Base-by-base conservation (phyloP, 495 filamentous ascomycete species). In the Aspergillus biplanus region DNA sequence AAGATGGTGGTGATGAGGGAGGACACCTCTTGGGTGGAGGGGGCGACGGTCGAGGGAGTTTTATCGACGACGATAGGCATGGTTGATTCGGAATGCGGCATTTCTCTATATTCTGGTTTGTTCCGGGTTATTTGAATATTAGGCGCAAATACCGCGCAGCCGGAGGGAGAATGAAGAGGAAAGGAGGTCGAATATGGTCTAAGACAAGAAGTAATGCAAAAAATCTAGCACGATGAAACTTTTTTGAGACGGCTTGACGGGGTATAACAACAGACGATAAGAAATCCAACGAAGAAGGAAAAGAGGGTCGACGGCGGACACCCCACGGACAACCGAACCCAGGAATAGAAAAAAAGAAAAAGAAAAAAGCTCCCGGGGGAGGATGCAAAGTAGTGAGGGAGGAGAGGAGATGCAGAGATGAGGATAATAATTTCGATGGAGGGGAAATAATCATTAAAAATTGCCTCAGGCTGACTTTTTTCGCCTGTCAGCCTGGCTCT, bases 1-100 rank as follows among this genome's bases (percentile, higher is more conserved):
- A 97, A 94, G 65, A 95, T 85, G 42, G 83, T 88, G 65, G 87
- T 79, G 70, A 97, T 82, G 31, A 97, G 71, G 31, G 87, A 83
- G 54, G 86, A 74, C 63, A 97, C 78, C 67, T 97, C 93, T 61
- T 90, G 86, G 60, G 83, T 72, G 11, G 88, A 84, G 47, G 92
- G 90, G 55, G 90, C 82, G 49, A 81, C 74, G 32, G 71, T 73
- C 60, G 83, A 82, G 55, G 82, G 73, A 55, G 71, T 74, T 64
- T 86, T 80, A n/a, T 83, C 75, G 71, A 90, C 89, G 62, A 81
- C 71, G 68, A 87, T 83, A 70, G 84, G 75, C 80, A 89, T 87
- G 61, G 78, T 59, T 58, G 59, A 71, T 72, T 84, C 85, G 56
- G 86, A 78, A 66, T 91, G 89, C 62, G 89, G 89, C 89, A 91